These are phyloP conservation scores for Collariella sp. DNA, from an alignment of 495 filamentous ascomycete species.

Conservation along the genomic window DNA sequence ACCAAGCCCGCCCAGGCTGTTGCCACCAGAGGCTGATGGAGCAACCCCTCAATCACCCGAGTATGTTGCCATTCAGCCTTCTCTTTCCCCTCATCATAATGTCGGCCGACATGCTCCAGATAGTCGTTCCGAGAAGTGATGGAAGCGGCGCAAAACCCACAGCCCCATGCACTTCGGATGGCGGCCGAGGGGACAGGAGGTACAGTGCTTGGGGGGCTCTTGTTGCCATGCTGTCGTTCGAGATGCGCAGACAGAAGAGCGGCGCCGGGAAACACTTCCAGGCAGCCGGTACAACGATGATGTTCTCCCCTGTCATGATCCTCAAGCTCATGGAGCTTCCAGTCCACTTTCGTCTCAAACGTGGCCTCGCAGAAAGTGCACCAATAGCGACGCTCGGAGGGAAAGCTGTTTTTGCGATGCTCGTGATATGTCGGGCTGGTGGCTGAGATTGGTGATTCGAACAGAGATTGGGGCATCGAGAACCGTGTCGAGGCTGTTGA, in stretches of 20 bases:
- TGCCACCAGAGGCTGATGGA: conserved; percentile 15
- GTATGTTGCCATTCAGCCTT: conserved; percentile 19
- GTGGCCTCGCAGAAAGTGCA: conserved; percentile 22
- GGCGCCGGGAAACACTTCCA: neutral
- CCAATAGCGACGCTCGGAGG: conserved; percentile 4
- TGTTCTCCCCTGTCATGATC: conserved; percentile 10
- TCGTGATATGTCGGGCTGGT: conserved; percentile 12
- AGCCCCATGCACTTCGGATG: conserved; percentile 19
- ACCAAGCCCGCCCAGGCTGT: conserved; percentile 16
- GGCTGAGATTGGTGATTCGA: conserved; percentile 16
- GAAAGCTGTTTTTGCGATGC: conserved; percentile 9
- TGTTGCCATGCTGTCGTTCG: conserved; percentile 5
- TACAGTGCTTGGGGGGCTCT: neutral
- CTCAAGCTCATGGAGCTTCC: conserved; percentile 18
- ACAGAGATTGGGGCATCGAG: conserved; percentile 14
- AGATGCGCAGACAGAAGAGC: conserved; percentile 5
- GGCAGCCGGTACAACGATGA: conserved; percentile 12
- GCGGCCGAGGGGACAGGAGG: neutral
- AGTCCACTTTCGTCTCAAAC: conserved; percentile 16
- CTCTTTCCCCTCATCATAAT: conserved; percentile 20
- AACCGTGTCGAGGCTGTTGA: conserved; percentile 13
- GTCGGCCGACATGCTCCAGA: conserved; percentile 17
- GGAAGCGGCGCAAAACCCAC: conserved; percentile 20
- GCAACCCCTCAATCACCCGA: conserved; percentile 19
- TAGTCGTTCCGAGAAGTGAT: conserved; percentile 12